A percentile compares a stretch with the other conserved stretches of the same genome.
These are phyloP conservation scores for Sarocladium kiliense DNA, from an alignment of 2,329 filamentous ascomycete genomes.

Conservation along the genomic window DNA sequence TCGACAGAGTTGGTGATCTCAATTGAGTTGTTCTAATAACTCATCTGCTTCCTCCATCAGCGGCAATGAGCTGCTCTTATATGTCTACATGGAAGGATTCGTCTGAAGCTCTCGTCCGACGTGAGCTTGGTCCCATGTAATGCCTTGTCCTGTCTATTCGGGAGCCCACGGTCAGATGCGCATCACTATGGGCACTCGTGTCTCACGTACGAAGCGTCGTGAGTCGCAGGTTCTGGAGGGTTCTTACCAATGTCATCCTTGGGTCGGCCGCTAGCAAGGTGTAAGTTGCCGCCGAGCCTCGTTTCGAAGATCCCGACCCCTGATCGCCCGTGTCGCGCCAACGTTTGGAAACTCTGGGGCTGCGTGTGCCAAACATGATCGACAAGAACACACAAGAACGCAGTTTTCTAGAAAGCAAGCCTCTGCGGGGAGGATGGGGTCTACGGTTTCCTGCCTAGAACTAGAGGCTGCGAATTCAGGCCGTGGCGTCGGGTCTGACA, in stretches of 20 bases:
- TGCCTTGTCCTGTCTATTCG: neutral
- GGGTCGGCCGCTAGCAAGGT: neutral
- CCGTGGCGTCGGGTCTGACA: neutral
- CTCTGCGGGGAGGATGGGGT: neutral
- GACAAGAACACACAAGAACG: neutral
- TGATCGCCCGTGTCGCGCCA: conserved; percentile 5
- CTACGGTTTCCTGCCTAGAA: neutral
- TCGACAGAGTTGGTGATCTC: too few relatives aligned
- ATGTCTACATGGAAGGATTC: too few relatives aligned
- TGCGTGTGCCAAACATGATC: neutral
- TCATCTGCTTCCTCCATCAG: neutral
- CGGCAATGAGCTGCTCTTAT: neutral
- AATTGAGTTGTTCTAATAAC: too few relatives aligned
- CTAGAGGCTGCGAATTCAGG: neutral
- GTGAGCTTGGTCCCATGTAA: neutral
- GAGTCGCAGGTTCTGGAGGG: neutral
- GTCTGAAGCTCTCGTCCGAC: too few relatives aligned
- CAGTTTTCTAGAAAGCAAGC: neutral
- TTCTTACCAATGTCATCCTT: neutral
- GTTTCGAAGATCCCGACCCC: conserved; percentile 5
- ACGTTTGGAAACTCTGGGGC: neutral
- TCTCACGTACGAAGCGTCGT: neutral
- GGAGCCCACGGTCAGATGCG: neutral
- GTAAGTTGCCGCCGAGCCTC: neutral
- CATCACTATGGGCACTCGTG: neutral